Conservation (phyloP, 768 basidiomycete species). For the Lactarius quietus region DNA sequence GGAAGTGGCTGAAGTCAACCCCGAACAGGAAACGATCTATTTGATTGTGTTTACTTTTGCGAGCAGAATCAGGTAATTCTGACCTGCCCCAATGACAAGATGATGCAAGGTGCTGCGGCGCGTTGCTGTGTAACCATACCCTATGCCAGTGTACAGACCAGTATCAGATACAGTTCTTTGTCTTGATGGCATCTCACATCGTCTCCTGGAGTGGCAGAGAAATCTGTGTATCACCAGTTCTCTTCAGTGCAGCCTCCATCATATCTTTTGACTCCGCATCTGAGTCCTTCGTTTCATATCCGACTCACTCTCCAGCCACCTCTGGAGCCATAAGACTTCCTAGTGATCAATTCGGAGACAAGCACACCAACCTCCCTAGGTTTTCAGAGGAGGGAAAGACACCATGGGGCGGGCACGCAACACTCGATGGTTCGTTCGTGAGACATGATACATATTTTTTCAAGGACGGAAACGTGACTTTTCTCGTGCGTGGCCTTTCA, state of each 20-base stretch:
- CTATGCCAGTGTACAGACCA: too few species aligned
- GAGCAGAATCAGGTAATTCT: too few species aligned
- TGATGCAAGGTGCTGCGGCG: too few species aligned
- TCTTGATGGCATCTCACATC: constrained; percentile 5
- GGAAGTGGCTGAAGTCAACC: too few species aligned
- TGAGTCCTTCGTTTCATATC: not conserved
- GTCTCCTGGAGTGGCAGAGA: not conserved
- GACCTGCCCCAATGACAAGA: too few species aligned
- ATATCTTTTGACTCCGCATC: constrained; percentile 11
- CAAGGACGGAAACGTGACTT: constrained; percentile 24
- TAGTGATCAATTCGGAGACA: not conserved
- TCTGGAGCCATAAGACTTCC: not conserved
- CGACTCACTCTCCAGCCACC: not conserved
- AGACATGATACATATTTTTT: constrained; percentile 20
- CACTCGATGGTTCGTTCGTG: constrained; percentile 1
- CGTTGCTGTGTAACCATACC: too few species aligned
- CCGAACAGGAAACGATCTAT: too few species aligned
- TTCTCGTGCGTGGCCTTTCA: constrained; percentile 5
- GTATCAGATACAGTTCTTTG: not conserved
- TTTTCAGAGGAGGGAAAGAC: not conserved
- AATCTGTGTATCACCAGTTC: not conserved
- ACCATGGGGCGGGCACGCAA: not conserved
- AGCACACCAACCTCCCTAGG: not conserved
- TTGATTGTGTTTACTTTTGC: too few species aligned
- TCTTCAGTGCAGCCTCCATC: not conserved